These are phyloP conservation scores for Camillea tinctor DNA, from an alignment of 2,329 filamentous ascomycete genomes.

Conservation along the genomic window DNA sequence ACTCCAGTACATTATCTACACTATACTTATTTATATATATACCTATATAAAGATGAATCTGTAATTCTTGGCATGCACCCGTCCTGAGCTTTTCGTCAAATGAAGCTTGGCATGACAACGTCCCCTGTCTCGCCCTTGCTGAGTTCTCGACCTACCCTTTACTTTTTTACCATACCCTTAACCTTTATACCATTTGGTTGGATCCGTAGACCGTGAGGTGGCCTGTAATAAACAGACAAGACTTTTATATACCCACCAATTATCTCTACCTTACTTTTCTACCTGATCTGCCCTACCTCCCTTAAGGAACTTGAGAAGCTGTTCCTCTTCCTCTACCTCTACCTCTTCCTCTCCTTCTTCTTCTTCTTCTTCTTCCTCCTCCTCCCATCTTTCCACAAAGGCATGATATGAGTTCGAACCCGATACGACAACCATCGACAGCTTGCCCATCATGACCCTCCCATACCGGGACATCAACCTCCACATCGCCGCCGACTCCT, in stretches of 20 bases:
- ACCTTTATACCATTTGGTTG: not conserved
- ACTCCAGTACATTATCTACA: too few species aligned
- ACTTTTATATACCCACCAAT: not conserved
- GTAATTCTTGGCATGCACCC: not conserved
- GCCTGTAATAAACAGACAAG: not conserved
- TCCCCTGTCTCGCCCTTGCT: not conserved
- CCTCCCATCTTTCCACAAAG: too few species aligned
- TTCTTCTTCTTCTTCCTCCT: not conserved
- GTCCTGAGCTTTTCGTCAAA: not conserved
- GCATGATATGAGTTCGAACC: not conserved
- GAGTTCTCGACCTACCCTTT: too few species aligned
- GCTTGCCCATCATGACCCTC: constrained; percentile 37
- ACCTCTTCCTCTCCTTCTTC: not conserved
- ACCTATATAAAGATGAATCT: not conserved
- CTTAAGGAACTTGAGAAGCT: too few species aligned
- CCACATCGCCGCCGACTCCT: constrained; percentile 85
- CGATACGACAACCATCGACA: constrained; percentile 12
- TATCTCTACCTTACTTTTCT: too few species aligned
- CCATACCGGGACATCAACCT: constrained; percentile 98
- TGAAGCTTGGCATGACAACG: not conserved
- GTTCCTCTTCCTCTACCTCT: not conserved
- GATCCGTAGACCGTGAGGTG: not conserved
- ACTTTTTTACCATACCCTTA: not conserved
- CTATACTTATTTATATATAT: too few species aligned
- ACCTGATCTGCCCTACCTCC: too few species aligned